Conservation (phyloP, 805 yeast genomes). For the Cyberlindnera subsufficiens region DNA sequence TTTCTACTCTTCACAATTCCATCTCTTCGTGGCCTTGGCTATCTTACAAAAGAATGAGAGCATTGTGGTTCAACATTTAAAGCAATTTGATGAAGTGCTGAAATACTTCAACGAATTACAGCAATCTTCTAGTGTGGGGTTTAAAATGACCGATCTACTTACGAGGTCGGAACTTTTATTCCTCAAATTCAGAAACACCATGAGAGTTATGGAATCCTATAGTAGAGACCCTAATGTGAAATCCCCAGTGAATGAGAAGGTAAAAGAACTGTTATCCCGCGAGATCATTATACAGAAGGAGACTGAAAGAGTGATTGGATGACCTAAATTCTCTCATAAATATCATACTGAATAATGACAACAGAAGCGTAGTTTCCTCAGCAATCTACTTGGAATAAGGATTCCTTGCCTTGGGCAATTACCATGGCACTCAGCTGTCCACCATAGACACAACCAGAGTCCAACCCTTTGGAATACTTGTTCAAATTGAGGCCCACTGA, state of each 20-base stretch:
- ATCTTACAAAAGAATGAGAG: conserved; percentile 84
- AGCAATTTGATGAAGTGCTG: conserved; percentile 83
- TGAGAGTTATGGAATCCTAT: conserved; percentile 59
- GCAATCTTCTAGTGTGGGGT: conserved; percentile 49
- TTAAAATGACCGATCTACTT: conserved; percentile 56
- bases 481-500: conserved; percentile 61
- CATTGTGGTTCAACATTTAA: conserved; percentile 66
- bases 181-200: conserved; percentile 71
- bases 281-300: conserved; percentile 64
- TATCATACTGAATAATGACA: too few relatives aligned
- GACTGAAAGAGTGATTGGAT: conserved; percentile 9
- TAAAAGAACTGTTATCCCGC: conserved; percentile 55
- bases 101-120: conserved; percentile 89
- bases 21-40: conserved; percentile 80
- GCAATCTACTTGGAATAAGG: conserved; percentile 13
- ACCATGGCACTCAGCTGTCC: conserved; percentile 56
- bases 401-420: conserved; percentile 7
- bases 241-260: conserved; percentile 37
- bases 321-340: neutral
- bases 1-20: conserved; percentile 79
- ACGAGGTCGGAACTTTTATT: conserved; percentile 83
- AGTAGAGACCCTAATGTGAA: conserved; percentile 11
- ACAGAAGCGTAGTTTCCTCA: neutral
- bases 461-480: conserved; percentile 72
- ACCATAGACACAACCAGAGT: conserved; percentile 78